Evolutionary conservation across 2,329 filamentous ascomycete species (phyloP), one percentile per base, ranked within the genome.

Genomic region (Zymoseptoria pseudotritici): DNA sequence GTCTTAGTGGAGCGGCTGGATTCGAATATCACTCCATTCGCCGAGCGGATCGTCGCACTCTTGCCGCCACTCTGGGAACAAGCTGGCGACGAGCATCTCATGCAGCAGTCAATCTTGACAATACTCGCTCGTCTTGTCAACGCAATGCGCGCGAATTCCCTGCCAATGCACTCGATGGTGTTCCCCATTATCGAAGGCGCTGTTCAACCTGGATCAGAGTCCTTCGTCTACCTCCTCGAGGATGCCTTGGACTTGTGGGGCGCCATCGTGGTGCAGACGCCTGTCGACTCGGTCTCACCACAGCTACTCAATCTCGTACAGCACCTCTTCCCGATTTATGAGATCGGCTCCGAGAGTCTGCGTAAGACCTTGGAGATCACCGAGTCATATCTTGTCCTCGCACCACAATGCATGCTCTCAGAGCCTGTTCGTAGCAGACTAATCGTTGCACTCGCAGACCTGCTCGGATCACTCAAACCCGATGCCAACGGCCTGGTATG

Each of bases 181-280:
- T 77, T 96, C 19, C 92, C 93, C 0, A 82, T 97, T 55, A 87
- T 99, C 50, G 81, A 85, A 53, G 88, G 89, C 68, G 91, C 91
- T 1, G 85, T 94, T 42, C 84, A 92, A 60, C 86, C 88, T 2
- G 84, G 83, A 10, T 94, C 90, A 1, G 82, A 84, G 49, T 80
- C 89, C 50, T 85, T 90, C 66, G 77, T 92, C 2, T 94, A 96
- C 69, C 83, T 99, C 10, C 84, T 96, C 11, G 94, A 97, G 63
- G 94, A 99, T 72, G 90, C 91, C 0, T 79, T 97, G 13, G 92
- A 97, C 58, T 82, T 99, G 2, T 97, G 93, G 93, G 82, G 83
- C 36, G 84, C 88, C 1, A 85, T 97, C 10, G 83, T 91, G 0
- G 80, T 82, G n/a, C 82, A 86, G 6, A 85, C 77, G 54, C 74